Conservation (phyloP, 805 yeast genomes). For the Debaryomyces maramus region DNA sequence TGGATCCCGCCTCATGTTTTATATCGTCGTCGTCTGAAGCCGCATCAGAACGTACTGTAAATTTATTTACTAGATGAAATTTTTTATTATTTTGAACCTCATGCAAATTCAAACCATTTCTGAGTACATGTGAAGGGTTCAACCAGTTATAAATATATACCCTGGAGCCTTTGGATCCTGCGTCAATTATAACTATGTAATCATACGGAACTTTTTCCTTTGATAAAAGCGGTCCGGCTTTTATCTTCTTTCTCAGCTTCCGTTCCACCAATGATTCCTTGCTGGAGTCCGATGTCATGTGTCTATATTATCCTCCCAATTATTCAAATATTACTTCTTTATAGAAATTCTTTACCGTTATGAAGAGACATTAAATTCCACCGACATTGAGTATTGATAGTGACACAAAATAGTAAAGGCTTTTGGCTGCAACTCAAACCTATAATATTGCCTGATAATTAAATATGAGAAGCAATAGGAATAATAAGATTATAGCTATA, state of each 20-base stretch:
- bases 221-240: conserved; percentile 38
- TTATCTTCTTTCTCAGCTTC: conserved; percentile 9
- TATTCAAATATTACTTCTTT: too few relatives aligned
- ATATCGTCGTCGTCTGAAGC: conserved; percentile 11
- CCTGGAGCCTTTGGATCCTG: conserved; percentile 66
- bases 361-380: too few relatives aligned
- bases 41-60: conserved; percentile 8
- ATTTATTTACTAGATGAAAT: conserved; percentile 13
- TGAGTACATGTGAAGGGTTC: conserved; percentile 35
- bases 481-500: too few relatives aligned
- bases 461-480: too few relatives aligned
- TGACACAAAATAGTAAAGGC: too few relatives aligned
- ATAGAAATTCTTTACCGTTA: too few relatives aligned
- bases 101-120: conserved; percentile 18
- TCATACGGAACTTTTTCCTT: conserved; percentile 52
- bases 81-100: not conserved
- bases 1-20: conserved; percentile 6
- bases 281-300: too few relatives aligned
- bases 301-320: too few relatives aligned
- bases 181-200: conserved; percentile 60
- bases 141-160: conserved; percentile 61
- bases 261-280: conserved; percentile 6
- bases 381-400: too few relatives aligned
- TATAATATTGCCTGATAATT: too few relatives aligned
- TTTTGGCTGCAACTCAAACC: too few relatives aligned